Evolutionary conservation across 495 filamentous ascomycete species (phyloP).

Genomic region (Xylaria curta): DNA sequence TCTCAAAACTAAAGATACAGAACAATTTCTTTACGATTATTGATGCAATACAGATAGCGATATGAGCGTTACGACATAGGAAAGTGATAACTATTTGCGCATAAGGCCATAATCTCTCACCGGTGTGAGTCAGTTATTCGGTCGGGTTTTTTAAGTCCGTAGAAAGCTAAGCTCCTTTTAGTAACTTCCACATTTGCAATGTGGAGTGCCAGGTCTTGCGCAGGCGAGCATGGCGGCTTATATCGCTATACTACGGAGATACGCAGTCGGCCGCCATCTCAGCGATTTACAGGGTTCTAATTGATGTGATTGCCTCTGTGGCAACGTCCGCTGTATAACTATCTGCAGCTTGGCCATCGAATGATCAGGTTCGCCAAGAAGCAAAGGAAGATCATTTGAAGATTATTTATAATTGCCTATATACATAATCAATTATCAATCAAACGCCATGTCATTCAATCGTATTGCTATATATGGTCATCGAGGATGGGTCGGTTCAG

Average conservation of each 20-base stretch:
- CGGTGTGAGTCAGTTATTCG: slow-evolving; percentile 6
- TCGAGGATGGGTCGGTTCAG: slow-evolving; percentile 37
- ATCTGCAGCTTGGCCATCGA: background rate
- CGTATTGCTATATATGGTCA: slow-evolving; percentile 40
- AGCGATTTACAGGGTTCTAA: background rate
- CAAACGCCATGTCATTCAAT: slow-evolving; percentile 43
- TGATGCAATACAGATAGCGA: too few species aligned
- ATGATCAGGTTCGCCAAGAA: background rate
- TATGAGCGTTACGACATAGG: background rate
- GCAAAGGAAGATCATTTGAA: background rate
- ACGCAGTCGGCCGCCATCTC: background rate
- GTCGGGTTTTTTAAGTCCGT: background rate
- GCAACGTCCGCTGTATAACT: background rate
- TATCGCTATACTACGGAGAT: background rate
- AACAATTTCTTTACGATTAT: too few species aligned
- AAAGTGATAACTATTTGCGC: background rate
- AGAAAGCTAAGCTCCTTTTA: background rate
- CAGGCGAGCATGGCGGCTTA: background rate
- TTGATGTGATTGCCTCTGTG: background rate
- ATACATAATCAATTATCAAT: background rate
- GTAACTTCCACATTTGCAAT: background rate
- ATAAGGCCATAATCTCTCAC: background rate
- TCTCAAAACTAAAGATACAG: too few species aligned
- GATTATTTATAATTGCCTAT: background rate
- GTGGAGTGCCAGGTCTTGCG: background rate